Evolutionary conservation across 2,329 filamentous ascomycete species (phyloP), one percentile per base, ranked within the genome.

Genomic region (Colletotrichum australisinense): DNA sequence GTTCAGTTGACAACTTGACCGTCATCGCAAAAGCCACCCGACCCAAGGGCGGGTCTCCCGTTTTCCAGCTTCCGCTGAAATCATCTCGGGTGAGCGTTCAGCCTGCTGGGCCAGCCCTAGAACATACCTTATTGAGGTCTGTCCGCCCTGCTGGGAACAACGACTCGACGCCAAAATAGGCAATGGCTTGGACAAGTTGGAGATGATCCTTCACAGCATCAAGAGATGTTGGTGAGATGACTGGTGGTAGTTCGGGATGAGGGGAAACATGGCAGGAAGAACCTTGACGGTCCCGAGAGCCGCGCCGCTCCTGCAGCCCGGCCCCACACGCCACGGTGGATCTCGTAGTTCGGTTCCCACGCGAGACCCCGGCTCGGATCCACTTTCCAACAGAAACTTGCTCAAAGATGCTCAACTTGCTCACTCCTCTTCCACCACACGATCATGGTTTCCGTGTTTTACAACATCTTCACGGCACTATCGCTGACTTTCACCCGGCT

Each of bases 361-460:
- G 63, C 30, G 28, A 3, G 11, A 28, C 56, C 46, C 62, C 64
- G 28, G 22, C 16, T 11, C n/a, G 11, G 57, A n/a, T 35, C 70
- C 70, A 59, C 66, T 73, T 70, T 64, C 59, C 42, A 42, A 30
- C 59, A 69, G 57, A 82, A 82, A 83, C 78, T 75, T 83, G 81
- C 81, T 82, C 81, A 83, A 81, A 81, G 67, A 69, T 82, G 81
- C 81, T 82, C 81, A 81, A 58, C 75, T 67, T 65, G 42, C 68
- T 63, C 69, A 67, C 32, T 71, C 55, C 55, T 32, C 49, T 32
- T 58, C 14, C 38, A 22, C 28, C 35, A 16, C 35, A 22, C 24
- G 38, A 42, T 30, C 26, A 42, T 46, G 5, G 19, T 55, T 14
- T 56, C 35, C 38, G 52, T 58, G 42, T 49, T 49, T 22, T 9